A percentile compares a stretch with the other conserved stretches of the same genome.
These are phyloP conservation scores for Saccharomycopsis javanensis DNA, from an alignment of 805 yeast genomes.

Conservation along the genomic window DNA sequence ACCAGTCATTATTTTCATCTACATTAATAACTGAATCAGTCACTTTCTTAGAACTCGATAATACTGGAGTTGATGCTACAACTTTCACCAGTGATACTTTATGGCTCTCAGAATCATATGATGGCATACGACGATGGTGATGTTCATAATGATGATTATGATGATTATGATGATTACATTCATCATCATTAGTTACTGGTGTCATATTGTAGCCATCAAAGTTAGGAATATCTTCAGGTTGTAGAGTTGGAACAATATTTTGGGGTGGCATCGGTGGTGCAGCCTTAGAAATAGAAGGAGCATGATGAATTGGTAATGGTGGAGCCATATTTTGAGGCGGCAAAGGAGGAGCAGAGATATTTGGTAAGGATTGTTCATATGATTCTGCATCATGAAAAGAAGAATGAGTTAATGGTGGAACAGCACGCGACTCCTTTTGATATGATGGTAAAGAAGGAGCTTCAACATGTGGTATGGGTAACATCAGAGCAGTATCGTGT, in stretches of 20 bases:
- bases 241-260: background rate
- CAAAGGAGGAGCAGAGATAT: background rate
- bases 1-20: conserved; percentile 46
- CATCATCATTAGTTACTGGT: background rate
- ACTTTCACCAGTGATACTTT: background rate
- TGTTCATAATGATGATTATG: background rate
- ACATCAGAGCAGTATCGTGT: background rate
- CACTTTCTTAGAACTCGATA: background rate
- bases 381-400: background rate
- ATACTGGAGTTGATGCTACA: background rate
- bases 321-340: conserved; percentile 1
- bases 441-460: background rate
- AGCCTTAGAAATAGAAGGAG: conserved; percentile 8
- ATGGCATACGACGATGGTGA: background rate
- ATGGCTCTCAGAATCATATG: background rate
- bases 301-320: conserved; percentile 3
- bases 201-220: background rate
- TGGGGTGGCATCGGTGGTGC: conserved; percentile 15
- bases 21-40: conserved; percentile 21
- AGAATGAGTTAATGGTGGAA: background rate
- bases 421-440: background rate
- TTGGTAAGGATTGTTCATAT: background rate
- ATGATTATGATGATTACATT: background rate
- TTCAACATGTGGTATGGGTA: background rate
- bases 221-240: background rate